Conservation (phyloP, 2,329 filamentous ascomycete species). For the Fusarium pseudograminearum region DNA sequence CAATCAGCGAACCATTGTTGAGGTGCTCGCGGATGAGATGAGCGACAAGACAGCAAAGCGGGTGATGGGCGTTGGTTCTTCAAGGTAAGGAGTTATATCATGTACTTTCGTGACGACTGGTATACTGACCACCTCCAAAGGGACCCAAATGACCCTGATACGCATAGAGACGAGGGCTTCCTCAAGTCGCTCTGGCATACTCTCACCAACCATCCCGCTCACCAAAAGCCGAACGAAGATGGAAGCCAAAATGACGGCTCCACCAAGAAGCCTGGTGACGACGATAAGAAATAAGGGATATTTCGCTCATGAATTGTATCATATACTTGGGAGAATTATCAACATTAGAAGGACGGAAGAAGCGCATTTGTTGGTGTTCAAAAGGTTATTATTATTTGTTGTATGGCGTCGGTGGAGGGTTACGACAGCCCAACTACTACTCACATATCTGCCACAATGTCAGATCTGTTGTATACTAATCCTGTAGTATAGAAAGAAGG, state of each 20-base stretch:
- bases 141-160: conserved; percentile 53
- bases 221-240: conserved; percentile 54
- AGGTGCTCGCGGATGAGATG: conserved; percentile 98
- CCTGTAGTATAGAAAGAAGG: conserved; percentile 49
- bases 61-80: conserved; percentile 80
- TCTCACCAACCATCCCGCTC: conserved; percentile 79
- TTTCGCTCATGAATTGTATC: conserved; percentile 50
- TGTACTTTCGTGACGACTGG: not conserved
- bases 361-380: conserved; percentile 56
- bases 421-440: conserved; percentile 43
- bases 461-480: conserved; percentile 52
- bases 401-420: conserved; percentile 48
- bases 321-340: conserved; percentile 38
- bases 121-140: conserved; percentile 18
- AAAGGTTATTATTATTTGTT: conserved; percentile 52
- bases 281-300: conserved; percentile 53
- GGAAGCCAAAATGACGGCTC: conserved; percentile 41
- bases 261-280: conserved; percentile 46
- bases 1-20: conserved; percentile 91
- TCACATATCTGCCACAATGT: conserved; percentile 45
- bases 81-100: conserved; percentile 46
- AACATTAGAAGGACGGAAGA: conserved; percentile 44
- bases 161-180: conserved; percentile 87
- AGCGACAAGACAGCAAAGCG: conserved; percentile 90
- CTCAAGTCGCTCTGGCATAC: conserved; percentile 94